A percentile compares a stretch with the other conserved stretches of the same genome.
phyloP scores from a whole-genome alignment of 371 early-diverging fungal species.

The Capillidium heterosporum region DNA sequence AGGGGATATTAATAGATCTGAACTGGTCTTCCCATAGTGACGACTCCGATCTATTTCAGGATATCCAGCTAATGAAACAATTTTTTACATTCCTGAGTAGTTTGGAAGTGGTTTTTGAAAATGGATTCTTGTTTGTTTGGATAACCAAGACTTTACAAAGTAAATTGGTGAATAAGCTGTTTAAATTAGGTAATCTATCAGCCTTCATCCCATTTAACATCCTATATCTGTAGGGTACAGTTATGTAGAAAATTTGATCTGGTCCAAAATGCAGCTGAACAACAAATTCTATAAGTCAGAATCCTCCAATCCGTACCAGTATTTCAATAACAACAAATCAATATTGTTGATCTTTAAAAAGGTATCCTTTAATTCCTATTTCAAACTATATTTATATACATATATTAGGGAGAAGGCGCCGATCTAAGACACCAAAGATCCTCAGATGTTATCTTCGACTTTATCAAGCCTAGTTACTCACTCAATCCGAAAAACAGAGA shows the following conservation, averaged over 20 bases:
- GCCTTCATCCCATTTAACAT: not conserved
- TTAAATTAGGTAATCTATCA: constrained; percentile 21
- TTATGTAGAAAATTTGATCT: constrained; percentile 45
- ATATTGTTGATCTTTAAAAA: constrained; percentile 42
- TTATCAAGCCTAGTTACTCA: constrained; percentile 15
- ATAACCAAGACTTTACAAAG: constrained; percentile 35
- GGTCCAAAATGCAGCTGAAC: constrained; percentile 37
- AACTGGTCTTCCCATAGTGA: constrained; percentile 23
- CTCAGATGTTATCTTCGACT: constrained; percentile 43
- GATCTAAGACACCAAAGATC: constrained; percentile 42
- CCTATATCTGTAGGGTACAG: constrained; percentile 20
- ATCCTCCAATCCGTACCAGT: constrained; percentile 27
- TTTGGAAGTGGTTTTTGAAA: constrained; percentile 23
- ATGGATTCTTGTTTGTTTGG: constrained; percentile 39
- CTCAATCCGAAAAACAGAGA: constrained; percentile 21
- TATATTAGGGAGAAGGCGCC: constrained; percentile 27
- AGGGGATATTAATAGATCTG: constrained; percentile 40
- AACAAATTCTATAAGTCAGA: constrained; percentile 23
- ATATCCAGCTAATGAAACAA: too few species aligned
- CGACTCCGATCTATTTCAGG: too few species aligned
- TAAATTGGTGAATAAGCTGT: constrained; percentile 35
- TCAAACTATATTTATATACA: not conserved
- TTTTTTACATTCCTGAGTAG: constrained; percentile 20
- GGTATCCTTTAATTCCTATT: constrained; percentile 9
- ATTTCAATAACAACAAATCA: constrained; percentile 20